These are phyloP conservation scores for Candida stauntonica DNA, from an alignment of 805 yeast genomes.

Conservation along the genomic window DNA sequence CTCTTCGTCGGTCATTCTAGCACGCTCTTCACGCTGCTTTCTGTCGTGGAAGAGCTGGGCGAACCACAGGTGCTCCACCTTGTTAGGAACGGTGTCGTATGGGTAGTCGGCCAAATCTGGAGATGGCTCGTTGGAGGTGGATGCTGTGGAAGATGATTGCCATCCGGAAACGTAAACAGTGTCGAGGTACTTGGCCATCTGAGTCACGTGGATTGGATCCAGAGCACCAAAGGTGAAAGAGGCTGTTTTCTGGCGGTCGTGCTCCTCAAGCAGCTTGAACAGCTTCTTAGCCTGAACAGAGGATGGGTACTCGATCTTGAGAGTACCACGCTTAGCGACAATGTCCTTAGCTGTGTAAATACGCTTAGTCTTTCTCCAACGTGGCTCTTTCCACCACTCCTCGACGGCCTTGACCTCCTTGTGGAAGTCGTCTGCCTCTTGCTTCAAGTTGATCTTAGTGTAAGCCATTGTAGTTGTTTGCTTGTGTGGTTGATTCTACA, in stretches of 20 bases:
- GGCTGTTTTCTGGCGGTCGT: slow-evolving; percentile 64
- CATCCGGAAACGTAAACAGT: slow-evolving; percentile 94
- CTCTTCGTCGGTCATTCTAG: slow-evolving; percentile 52
- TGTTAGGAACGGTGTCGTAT: slow-evolving; percentile 97
- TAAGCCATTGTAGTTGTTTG: slow-evolving; percentile 10
- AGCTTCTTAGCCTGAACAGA: slow-evolving; percentile 78
- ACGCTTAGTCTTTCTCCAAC: slow-evolving; percentile 87
- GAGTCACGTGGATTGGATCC: slow-evolving; percentile 93
- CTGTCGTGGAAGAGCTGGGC: slow-evolving; percentile 97
- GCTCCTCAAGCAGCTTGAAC: slow-evolving; percentile 63
- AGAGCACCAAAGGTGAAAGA: slow-evolving; percentile 93
- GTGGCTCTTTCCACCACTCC: slow-evolving; percentile 90
- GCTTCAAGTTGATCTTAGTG: slow-evolving; percentile 17
- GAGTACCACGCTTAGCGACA: slow-evolving; percentile 80
- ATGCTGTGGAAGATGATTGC: slow-evolving; percentile 98
- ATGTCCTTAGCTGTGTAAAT: slow-evolving; percentile 85
- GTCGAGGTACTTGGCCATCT: slow-evolving; percentile 94
- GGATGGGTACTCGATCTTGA: slow-evolving; percentile 73
- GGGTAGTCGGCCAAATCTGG: slow-evolving; percentile 99
- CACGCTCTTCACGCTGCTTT: slow-evolving; percentile 76
- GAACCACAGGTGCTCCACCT: slow-evolving; percentile 93
- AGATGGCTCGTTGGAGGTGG: slow-evolving; percentile 95
- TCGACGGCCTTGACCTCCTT: slow-evolving; percentile 66
- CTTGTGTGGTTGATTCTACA: background rate
- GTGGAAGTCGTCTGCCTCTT: slow-evolving; percentile 25